phyloP scores from a whole-genome alignment of 208 protist genomes.

The Trypanosoma vivax region DNA sequence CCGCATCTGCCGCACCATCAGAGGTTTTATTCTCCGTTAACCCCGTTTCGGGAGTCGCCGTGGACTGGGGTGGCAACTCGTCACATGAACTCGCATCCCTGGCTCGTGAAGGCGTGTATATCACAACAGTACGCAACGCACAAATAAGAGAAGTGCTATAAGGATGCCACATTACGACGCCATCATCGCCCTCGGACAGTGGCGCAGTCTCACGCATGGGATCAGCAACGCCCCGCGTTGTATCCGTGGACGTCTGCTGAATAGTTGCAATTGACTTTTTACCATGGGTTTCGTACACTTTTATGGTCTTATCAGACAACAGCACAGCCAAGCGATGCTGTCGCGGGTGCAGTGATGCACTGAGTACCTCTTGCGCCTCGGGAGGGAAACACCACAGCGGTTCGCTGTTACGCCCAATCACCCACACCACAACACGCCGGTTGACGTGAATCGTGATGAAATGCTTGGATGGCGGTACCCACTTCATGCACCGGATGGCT shows the following conservation, averaged over 20 bases:
- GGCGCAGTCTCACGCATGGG: slow-evolving; percentile 52
- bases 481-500: slow-evolving; percentile 45
- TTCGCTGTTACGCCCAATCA: slow-evolving; percentile 55
- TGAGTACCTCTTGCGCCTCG: slow-evolving; percentile 72
- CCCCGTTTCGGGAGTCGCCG: too few relatives aligned
- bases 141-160: slow-evolving; percentile 40
- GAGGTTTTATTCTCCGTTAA: too few relatives aligned
- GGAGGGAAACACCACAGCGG: slow-evolving; percentile 63
- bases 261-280: slow-evolving; percentile 49
- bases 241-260: slow-evolving; percentile 23
- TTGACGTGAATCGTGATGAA: slow-evolving; percentile 75
- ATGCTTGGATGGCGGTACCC: slow-evolving; percentile 34
- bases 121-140: slow-evolving; percentile 51
- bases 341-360: slow-evolving; percentile 43
- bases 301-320: slow-evolving; percentile 56
- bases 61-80: too few relatives aligned
- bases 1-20: not conserved
- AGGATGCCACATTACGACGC: slow-evolving; percentile 54
- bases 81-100: not conserved
- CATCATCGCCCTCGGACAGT: slow-evolving; percentile 56
- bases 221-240: slow-evolving; percentile 40
- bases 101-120: slow-evolving; percentile 41
- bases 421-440: slow-evolving; percentile 66
- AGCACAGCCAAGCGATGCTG: slow-evolving; percentile 53
- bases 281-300: slow-evolving; percentile 65